A percentile compares a stretch with the other conserved stretches of the same genome.
These are phyloP conservation scores for Lizonia empirigonia DNA, from an alignment of 2,329 filamentous ascomycete genomes.

Conservation along the genomic window DNA sequence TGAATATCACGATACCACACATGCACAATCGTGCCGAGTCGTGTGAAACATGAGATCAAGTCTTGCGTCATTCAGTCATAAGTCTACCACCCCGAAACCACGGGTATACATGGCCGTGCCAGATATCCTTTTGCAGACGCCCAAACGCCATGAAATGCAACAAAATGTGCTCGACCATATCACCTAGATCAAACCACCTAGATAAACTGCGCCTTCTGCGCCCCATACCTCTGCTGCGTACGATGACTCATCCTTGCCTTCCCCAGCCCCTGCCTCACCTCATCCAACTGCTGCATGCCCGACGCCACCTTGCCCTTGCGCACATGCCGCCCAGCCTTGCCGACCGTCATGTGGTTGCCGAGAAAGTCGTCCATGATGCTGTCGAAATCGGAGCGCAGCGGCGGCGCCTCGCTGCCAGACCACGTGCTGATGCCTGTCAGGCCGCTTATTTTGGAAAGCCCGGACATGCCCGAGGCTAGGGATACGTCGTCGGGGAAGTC, in stretches of 20 bases:
- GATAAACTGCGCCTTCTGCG: conserved; percentile 13
- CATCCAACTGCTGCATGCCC: conserved; percentile 87
- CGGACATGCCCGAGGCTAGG: conserved; percentile 57
- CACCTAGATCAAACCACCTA: neutral
- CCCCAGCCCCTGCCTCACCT: conserved; percentile 80
- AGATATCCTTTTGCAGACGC: neutral
- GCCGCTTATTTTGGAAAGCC: conserved; percentile 48
- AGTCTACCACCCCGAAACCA: conserved; percentile 1
- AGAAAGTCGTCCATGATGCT: conserved; percentile 93
- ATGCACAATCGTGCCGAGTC: no score
- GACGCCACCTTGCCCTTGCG: conserved; percentile 82
- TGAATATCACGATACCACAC: no score
- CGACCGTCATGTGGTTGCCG: conserved; percentile 71
- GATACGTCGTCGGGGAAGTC: conserved; percentile 53
- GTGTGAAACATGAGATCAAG: no score
- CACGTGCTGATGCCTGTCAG: conserved; percentile 43
- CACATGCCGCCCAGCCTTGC: conserved; percentile 63
- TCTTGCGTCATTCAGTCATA: conserved; percentile 15
- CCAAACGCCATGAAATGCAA: conserved; percentile 16
- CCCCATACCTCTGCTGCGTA: conserved; percentile 22
- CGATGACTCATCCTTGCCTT: conserved; percentile 66
- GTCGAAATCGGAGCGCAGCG: conserved; percentile 80
- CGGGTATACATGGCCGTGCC: conserved; percentile 1
- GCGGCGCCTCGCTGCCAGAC: conserved; percentile 50
- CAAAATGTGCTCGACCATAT: neutral